These are phyloP conservation scores for Zalaria obscura DNA, from an alignment of 2,329 filamentous ascomycete species.

Conservation along the genomic window DNA sequence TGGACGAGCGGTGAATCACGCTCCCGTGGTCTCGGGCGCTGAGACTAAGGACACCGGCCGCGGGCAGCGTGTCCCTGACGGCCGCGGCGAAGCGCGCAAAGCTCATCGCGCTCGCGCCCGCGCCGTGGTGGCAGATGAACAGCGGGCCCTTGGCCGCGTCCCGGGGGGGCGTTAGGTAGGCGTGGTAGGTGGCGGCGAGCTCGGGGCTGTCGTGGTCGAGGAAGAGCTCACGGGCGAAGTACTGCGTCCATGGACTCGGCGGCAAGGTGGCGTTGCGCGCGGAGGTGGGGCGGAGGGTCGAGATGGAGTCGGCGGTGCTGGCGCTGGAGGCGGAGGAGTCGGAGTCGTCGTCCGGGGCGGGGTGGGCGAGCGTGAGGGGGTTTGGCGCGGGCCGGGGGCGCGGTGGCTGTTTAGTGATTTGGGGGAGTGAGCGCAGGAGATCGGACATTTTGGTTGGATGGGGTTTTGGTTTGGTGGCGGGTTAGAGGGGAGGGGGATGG, in stretches of 20 bases:
- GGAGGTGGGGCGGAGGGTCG: slow-evolving; percentile 19
- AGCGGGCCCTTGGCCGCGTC: slow-evolving; percentile 52
- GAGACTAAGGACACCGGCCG: slow-evolving; percentile 68
- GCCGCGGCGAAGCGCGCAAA: slow-evolving; percentile 73
- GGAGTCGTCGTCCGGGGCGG: slow-evolving; percentile 16
- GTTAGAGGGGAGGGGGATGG: neutral
- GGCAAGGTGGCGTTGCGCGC: slow-evolving; percentile 32
- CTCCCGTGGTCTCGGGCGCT: slow-evolving; percentile 81
- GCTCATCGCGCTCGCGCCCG: slow-evolving; percentile 75
- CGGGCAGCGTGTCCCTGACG: slow-evolving; percentile 61
- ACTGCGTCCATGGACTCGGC: slow-evolving; percentile 72
- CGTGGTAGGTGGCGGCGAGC: slow-evolving; percentile 55
- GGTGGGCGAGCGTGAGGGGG: slow-evolving; percentile 19
- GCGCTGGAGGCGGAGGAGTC: slow-evolving; percentile 57
- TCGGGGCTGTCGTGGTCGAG: slow-evolving; percentile 37
- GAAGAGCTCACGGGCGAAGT: slow-evolving; percentile 78
- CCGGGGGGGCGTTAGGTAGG: slow-evolving; percentile 68
- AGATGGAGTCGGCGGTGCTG: slow-evolving; percentile 80
- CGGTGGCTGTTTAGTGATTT: slow-evolving; percentile 1
- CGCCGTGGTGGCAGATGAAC: slow-evolving; percentile 90
- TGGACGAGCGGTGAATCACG: slow-evolving; percentile 21
- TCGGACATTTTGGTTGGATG: slow-evolving; percentile 7
- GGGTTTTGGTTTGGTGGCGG: no score
- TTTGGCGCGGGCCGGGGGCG: slow-evolving; percentile 15
- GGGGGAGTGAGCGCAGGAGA: slow-evolving; percentile 6